These are phyloP conservation scores for Penicillium sp. DNA, from an alignment of 2,329 filamentous ascomycete genomes.

Conservation along the genomic window DNA sequence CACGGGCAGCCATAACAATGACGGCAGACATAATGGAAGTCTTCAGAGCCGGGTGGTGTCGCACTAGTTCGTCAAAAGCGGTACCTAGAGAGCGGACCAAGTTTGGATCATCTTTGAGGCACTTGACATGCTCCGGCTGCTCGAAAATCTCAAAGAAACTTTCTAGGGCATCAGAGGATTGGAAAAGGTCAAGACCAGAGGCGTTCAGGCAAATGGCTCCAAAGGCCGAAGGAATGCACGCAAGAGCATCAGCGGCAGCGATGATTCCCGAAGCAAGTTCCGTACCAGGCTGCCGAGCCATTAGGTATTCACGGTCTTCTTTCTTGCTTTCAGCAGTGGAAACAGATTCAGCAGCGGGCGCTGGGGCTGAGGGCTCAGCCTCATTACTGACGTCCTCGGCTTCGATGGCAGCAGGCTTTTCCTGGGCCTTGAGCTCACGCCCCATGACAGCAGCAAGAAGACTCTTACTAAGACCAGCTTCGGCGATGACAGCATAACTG, in stretches of 20 bases:
- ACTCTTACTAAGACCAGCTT: conserved; percentile 84
- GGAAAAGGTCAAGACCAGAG: conserved; percentile 81
- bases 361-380: conserved; percentile 39
- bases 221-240: conserved; percentile 80
- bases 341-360: conserved; percentile 36
- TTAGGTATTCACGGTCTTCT: conserved; percentile 28
- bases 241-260: conserved; percentile 84
- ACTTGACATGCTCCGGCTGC: conserved; percentile 82
- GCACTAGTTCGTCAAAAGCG: conserved; percentile 89
- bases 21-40: conserved; percentile 80
- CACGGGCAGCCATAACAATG: conserved; percentile 81
- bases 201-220: conserved; percentile 93
- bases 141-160: conserved; percentile 97
- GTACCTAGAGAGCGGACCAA: conserved; percentile 73
- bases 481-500: conserved; percentile 92
- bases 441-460: conserved; percentile 78
- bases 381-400: conserved; percentile 20
- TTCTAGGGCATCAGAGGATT: conserved; percentile 76
- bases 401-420: conserved; percentile 32
- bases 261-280: conserved; percentile 70
- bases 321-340: conserved; percentile 20
- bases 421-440: conserved; percentile 36
- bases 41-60: conserved; percentile 86
- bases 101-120: conserved; percentile 72
- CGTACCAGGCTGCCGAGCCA: conserved; percentile 31